These are phyloP conservation scores for Calocera cornea DNA, from an alignment of 768 basidiomycete genomes.

Conservation along the genomic window DNA sequence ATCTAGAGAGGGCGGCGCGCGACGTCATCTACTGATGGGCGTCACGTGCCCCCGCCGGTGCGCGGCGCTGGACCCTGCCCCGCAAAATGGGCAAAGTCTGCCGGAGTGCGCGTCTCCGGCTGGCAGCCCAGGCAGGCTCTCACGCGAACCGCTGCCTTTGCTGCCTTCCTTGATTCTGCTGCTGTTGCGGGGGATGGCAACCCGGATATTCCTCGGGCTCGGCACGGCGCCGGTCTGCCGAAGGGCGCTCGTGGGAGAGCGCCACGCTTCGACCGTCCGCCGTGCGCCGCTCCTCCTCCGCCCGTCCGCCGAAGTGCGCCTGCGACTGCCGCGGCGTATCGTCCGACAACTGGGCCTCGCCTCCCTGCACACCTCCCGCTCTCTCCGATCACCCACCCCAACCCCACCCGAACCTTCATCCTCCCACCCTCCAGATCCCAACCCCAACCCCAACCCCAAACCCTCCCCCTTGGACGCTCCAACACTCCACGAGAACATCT, in stretches of 20 bases:
- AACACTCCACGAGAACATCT: constrained; percentile 60
- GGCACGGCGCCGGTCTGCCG: not conserved
- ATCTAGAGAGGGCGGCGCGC: not conserved
- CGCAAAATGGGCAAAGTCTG: not conserved
- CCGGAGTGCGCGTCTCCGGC: not conserved
- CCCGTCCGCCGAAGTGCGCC: not conserved
- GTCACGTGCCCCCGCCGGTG: not conserved
- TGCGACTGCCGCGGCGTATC: not conserved
- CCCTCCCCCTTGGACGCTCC: not conserved
- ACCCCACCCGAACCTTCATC: not conserved
- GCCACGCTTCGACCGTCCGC: not conserved
- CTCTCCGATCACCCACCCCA: not conserved
- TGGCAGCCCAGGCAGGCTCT: not conserved
- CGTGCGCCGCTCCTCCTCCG: not conserved
- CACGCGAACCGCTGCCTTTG: not conserved
- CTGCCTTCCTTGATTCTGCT: not conserved
- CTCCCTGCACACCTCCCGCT: not conserved
- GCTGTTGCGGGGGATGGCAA: not conserved
- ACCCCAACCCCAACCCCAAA: not conserved
- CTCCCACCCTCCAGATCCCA: not conserved
- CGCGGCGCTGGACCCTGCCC: not conserved
- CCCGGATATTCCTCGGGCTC: not conserved
- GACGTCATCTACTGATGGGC: not conserved
- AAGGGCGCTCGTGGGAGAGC: not conserved
- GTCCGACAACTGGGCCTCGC: not conserved